phyloP scores from a whole-genome alignment of 1,139 yeast genomes.

The Entelexis sorbosivorans region DNA sequence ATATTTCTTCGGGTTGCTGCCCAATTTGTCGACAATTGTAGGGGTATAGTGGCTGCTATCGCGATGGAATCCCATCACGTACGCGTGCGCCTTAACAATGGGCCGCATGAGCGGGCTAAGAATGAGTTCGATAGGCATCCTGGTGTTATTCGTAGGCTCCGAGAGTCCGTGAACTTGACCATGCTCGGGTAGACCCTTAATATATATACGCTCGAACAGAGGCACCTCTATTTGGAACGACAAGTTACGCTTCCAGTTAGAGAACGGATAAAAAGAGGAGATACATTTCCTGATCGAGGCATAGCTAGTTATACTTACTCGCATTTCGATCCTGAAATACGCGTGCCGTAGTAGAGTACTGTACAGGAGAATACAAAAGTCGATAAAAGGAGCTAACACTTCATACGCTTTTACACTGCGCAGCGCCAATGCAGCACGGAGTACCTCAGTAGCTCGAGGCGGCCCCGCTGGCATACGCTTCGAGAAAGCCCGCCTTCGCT shows the following conservation, averaged over 20 bases:
- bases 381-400: no score
- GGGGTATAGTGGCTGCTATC: conserved; percentile 48
- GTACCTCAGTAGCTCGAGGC: no score
- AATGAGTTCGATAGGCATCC: conserved; percentile 51
- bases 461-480: background rate
- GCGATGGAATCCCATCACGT: conserved; percentile 48
- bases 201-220: background rate
- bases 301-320: no score
- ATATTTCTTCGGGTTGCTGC: conserved; percentile 28
- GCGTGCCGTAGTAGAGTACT: no score
- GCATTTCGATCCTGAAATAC: no score
- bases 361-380: no score
- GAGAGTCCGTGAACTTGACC: no score
- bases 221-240: no score
- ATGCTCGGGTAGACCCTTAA: background rate
- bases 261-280: no score
- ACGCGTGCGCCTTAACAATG: conserved; percentile 44
- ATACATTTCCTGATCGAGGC: no score
- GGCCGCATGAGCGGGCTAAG: conserved; percentile 53
- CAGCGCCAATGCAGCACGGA: no score
- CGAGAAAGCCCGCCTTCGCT: background rate
- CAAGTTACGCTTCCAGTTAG: no score
- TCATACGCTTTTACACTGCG: background rate
- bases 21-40: conserved; percentile 38
- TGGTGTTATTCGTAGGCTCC: conserved; percentile 25